Evolutionary conservation across 192 early-diverging fungal genomes (phyloP), one percentile per base, ranked within the genome.

Genomic region (Lobulomyces angularis): DNA sequence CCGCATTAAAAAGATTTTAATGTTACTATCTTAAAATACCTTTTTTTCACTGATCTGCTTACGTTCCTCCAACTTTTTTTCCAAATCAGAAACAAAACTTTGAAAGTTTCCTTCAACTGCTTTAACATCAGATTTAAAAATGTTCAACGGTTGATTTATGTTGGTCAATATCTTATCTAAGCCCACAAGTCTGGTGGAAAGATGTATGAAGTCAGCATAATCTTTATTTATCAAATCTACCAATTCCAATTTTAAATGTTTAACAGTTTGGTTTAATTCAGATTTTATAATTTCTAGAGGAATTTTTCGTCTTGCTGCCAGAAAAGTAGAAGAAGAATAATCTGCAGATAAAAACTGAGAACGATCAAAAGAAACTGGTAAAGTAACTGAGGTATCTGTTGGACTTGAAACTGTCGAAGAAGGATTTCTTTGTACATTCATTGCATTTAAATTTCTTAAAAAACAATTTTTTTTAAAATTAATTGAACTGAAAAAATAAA

Each of bases 151-250:
- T 17, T 46, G 46, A 36, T 51, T 55, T 16, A 86, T 50, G 16
- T 76, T 67, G 19, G 56, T 59, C 48, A 84, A 79, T 27, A 69
- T 79, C 22, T 62, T 62, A 45, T 81, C 81, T 1, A 78, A 76
- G 2, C 79, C 83, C 17, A 76, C 80, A 33, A 88, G 66, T 38
- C 80, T 80, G 8, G 82, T 85, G 1, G 81, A 82, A 3, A 88
- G 56, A 40, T 79, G 72, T 22, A 88, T 82, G 50, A 88, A 88
- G 37, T 85, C 80, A 7, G 76, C 72, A 58, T 82, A 87, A 49
- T 85, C 84, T 24, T 55, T 56, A 45, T 85, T 85, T 50, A 84
- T 82, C 23, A 85, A 61, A 30, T 84, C 84, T 26, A 84, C 67
- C 37, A 87, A 67, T 31, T 83, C 82, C 14, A 53, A 65, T 53